phyloP scores from a whole-genome alignment of 345 rosid genomes.

The Lenwebbia sp. region DNA sequence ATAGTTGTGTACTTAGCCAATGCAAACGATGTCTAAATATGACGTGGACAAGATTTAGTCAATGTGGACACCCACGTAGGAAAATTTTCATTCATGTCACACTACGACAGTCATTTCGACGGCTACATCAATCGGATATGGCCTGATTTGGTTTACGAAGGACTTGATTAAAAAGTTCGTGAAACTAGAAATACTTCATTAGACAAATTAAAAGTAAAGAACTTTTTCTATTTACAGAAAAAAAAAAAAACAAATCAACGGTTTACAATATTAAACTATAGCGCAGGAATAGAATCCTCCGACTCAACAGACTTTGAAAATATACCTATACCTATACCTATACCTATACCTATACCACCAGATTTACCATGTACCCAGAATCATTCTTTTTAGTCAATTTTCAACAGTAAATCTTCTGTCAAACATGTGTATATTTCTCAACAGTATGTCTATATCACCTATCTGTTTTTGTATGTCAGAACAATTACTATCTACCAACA shows the following conservation, averaged over 20 bases:
- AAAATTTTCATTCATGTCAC: background rate
- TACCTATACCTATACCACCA: background rate
- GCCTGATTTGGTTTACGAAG: background rate
- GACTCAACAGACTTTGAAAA: background rate
- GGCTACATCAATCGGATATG: background rate
- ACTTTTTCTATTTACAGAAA: background rate
- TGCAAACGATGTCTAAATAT: background rate
- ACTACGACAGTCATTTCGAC: background rate
- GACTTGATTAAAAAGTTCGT: background rate
- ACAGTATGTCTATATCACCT: background rate
- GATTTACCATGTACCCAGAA: background rate
- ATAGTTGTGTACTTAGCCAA: background rate
- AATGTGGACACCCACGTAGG: background rate
- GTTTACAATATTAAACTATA: background rate
- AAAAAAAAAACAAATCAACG: background rate
- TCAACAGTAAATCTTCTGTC: background rate
- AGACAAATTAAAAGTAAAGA: background rate
- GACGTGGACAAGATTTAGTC: background rate
- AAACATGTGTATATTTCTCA: background rate
- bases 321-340: background rate
- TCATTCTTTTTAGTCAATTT: too few species aligned
- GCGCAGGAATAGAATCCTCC: background rate
- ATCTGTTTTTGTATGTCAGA: background rate
- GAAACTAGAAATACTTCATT: background rate
- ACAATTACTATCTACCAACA: constrained; percentile 19